A percentile compares a stretch with the other conserved stretches of the same genome.
These are phyloP conservation scores for Ogataea sp. DNA, from an alignment of 805 yeast species.

Conservation along the genomic window DNA sequence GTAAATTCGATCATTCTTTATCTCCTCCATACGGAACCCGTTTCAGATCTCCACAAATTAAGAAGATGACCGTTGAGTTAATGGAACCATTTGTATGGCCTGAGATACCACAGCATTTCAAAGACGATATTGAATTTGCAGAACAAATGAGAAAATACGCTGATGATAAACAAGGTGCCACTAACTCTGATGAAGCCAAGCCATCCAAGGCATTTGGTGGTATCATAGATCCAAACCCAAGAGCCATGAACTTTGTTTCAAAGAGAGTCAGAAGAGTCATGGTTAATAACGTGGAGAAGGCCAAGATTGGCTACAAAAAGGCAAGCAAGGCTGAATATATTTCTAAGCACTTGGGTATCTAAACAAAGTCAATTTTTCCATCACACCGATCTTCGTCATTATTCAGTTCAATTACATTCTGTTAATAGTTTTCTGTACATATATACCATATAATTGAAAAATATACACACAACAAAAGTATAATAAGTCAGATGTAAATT, in stretches of 20 bases:
- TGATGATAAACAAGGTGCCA: constrained; percentile 35
- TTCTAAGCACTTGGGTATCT: constrained; percentile 11
- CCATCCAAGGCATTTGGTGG: constrained; percentile 76
- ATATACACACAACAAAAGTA: too few species aligned
- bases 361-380: too few species aligned
- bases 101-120: constrained; percentile 32
- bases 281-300: constrained; percentile 34
- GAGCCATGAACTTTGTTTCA: constrained; percentile 62
- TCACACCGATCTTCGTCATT: too few species aligned
- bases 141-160: constrained; percentile 45
- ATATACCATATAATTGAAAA: too few species aligned
- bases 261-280: constrained; percentile 36
- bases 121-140: constrained; percentile 23
- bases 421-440: too few species aligned
- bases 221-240: constrained; percentile 41
- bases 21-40: constrained; percentile 56
- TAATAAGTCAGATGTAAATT: too few species aligned
- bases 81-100: constrained; percentile 97
- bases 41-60: constrained; percentile 69
- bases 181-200: constrained; percentile 61
- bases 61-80: constrained; percentile 97
- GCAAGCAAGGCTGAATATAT: constrained; percentile 28
- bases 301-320: constrained; percentile 16
- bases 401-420: too few species aligned
- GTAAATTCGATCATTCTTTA: constrained; percentile 47